Evolutionary conservation across 1,284 basidiomycete species (phyloP).

Genomic region (Tremellales sp.): DNA sequence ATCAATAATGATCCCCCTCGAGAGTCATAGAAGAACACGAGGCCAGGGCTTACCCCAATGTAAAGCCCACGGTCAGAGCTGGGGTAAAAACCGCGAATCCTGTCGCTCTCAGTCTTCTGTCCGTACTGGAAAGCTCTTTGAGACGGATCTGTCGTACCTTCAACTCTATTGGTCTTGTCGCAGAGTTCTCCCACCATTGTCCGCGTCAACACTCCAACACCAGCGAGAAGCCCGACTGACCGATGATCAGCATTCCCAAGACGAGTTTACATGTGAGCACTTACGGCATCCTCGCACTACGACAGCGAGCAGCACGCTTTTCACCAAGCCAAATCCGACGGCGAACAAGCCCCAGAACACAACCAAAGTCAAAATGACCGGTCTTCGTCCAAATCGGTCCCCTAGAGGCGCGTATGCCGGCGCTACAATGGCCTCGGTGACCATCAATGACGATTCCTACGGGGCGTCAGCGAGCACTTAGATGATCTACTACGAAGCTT

Average conservation of each 20-base stretch:
- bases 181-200: constrained; percentile 42
- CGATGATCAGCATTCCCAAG: background rate
- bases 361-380: constrained; percentile 26
- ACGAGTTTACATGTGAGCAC: constrained; percentile 6
- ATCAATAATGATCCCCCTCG: background rate
- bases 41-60: constrained; percentile 26
- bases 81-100: constrained; percentile 39
- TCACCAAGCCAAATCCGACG: constrained; percentile 20
- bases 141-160: constrained; percentile 14
- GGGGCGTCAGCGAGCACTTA: background rate
- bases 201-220: constrained; percentile 34
- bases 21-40: background rate
- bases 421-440: constrained; percentile 33
- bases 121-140: background rate
- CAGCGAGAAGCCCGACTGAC: constrained; percentile 34
- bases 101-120: no score
- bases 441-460: constrained; percentile 37
- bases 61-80: constrained; percentile 31
- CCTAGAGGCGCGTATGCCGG: constrained; percentile 35
- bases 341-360: constrained; percentile 19
- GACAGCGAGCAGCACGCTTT: constrained; percentile 19
- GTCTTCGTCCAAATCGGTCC: constrained; percentile 28
- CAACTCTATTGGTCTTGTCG: constrained; percentile 34
- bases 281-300: constrained; percentile 23
- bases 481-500: background rate